Conservation (phyloP, 352 stramenopile species). For the Globisporangium radiosum region DNA sequence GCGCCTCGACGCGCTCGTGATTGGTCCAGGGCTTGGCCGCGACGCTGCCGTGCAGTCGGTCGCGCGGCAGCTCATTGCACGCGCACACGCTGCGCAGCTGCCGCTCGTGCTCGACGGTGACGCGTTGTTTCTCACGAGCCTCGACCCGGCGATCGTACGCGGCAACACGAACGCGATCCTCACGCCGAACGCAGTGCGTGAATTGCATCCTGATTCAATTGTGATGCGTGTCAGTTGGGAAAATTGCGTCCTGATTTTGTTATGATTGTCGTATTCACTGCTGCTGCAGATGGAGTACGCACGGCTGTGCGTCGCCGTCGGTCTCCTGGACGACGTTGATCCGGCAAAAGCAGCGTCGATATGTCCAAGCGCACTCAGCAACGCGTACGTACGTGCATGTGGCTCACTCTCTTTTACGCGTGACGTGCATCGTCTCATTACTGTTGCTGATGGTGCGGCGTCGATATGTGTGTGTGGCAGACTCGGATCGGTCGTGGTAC, state of each 20-base stretch:
- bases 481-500: constrained; percentile 78
- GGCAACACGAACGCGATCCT: constrained; percentile 82
- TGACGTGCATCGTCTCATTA: background rate
- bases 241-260: too few relatives aligned
- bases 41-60: constrained; percentile 85
- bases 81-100: constrained; percentile 59
- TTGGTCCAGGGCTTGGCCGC: constrained; percentile 93
- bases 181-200: constrained; percentile 90
- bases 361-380: constrained; percentile 34
- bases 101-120: constrained; percentile 95
- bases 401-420: background rate
- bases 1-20: constrained; percentile 71
- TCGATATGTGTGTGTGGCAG: constrained; percentile 15
- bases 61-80: constrained; percentile 55
- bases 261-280: too few relatives aligned
- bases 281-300: constrained; percentile 77
- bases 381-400: constrained; percentile 35
- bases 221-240: background rate
- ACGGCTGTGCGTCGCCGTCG: constrained; percentile 47
- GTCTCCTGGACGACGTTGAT: constrained; percentile 40
- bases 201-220: background rate
- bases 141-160: constrained; percentile 53
- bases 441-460: too few relatives aligned
- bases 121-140: constrained; percentile 87
- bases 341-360: constrained; percentile 43